These are phyloP conservation scores for Escovopsis weberi DNA, from an alignment of 2,329 filamentous ascomycete species.

Conservation along the genomic window DNA sequence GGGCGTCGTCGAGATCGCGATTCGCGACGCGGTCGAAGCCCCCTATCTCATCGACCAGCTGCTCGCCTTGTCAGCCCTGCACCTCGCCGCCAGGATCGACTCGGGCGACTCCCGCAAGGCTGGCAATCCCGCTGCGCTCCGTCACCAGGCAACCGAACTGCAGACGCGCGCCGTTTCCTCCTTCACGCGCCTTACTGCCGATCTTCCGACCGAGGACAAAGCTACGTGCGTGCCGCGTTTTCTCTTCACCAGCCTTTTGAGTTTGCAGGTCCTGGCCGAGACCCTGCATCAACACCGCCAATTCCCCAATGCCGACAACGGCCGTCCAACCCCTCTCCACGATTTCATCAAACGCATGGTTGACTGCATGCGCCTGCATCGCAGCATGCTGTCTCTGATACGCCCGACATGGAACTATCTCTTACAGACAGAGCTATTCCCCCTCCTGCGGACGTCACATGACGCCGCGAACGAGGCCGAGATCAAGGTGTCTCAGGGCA, in stretches of 20 bases:
- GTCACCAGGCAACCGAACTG: slow-evolving; percentile 26
- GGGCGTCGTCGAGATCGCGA: slow-evolving; percentile 16
- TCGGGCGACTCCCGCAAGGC: slow-evolving; percentile 4
- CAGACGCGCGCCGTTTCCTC: slow-evolving; percentile 28
- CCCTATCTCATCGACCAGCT: slow-evolving; percentile 34
- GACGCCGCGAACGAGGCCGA: slow-evolving; percentile 3
- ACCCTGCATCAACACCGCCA: slow-evolving; percentile 23
- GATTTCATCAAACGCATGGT: slow-evolving; percentile 25
- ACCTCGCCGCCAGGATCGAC: slow-evolving; percentile 15
- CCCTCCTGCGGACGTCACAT: slow-evolving; percentile 11
- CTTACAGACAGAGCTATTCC: slow-evolving; percentile 19
- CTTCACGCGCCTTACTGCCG: slow-evolving; percentile 19
- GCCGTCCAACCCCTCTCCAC: slow-evolving; percentile 17
- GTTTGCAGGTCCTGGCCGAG: slow-evolving; percentile 34
- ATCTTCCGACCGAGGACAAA: slow-evolving; percentile 11
- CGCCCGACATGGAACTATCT: slow-evolving; percentile 20
- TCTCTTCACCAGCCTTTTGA: slow-evolving; percentile 28
- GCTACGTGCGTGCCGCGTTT: slow-evolving; percentile 23
- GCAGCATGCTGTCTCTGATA: slow-evolving; percentile 26
- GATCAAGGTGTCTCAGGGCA: slow-evolving; percentile 6
- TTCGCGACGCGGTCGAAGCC: slow-evolving; percentile 18
- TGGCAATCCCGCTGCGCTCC: slow-evolving; percentile 8
- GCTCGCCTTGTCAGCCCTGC: slow-evolving; percentile 30
- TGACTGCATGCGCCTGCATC: slow-evolving; percentile 27
- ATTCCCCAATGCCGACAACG: slow-evolving; percentile 1